Evolutionary conservation across 2,329 filamentous ascomycete species (phyloP).

Genomic region (Geosmithia putterillii): DNA sequence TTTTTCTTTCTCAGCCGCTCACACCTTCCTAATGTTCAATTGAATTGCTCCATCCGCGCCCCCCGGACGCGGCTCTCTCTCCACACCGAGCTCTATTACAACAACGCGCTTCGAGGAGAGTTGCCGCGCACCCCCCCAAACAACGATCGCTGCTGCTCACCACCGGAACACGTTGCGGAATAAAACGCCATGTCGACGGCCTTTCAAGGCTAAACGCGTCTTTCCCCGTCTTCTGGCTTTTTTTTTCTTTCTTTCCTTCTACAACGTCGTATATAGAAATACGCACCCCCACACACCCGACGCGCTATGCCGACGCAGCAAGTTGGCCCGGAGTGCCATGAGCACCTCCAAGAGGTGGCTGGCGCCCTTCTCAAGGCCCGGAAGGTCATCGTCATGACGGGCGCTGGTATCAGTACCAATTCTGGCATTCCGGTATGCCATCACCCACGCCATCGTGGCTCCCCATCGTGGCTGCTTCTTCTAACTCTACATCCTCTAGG

Average conservation of each 20-base stretch:
- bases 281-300: neutral
- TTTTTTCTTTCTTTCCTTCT: neutral
- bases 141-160: too few relatives aligned
- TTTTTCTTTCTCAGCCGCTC: too few relatives aligned
- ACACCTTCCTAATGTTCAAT: too few relatives aligned
- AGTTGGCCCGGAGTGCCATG: conserved; percentile 35
- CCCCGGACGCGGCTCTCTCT: too few relatives aligned
- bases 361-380: conserved; percentile 50
- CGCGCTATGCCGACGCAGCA: conserved; percentile 43
- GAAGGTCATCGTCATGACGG: conserved; percentile 61
- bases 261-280: neutral
- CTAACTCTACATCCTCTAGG: conserved; percentile 27
- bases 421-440: conserved; percentile 55
- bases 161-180: too few relatives aligned
- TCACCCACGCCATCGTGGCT: neutral
- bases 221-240: neutral
- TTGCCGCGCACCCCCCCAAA: neutral
- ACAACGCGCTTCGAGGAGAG: neutral
- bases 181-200: neutral
- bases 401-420: conserved; percentile 64
- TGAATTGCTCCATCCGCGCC: too few relatives aligned
- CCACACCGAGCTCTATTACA: too few relatives aligned
- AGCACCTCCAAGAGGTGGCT: conserved; percentile 52
- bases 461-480: conserved; percentile 4
- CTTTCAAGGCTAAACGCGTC: neutral